A percentile compares a stretch with the other conserved stretches of the same genome.
Conservation (phyloP, 208 protist species). For the Trypanosomatidae sp. region DNA sequence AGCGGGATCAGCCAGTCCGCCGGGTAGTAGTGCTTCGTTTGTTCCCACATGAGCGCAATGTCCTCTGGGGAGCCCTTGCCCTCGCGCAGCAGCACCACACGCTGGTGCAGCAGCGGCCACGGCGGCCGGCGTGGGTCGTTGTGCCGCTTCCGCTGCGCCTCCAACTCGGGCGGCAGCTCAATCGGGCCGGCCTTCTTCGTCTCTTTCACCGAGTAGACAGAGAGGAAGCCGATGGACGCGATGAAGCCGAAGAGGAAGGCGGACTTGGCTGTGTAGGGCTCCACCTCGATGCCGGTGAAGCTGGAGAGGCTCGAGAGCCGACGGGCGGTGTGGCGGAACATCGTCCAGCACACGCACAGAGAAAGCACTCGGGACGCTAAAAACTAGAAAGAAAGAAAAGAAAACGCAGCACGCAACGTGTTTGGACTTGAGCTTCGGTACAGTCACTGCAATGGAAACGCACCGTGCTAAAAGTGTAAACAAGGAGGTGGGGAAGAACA, state of each 20-base stretch:
- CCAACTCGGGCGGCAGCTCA: conserved; percentile 68
- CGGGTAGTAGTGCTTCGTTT: conserved; percentile 84
- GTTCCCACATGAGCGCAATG: conserved; percentile 76
- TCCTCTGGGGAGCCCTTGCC: conserved; percentile 73
- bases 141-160: conserved; percentile 58
- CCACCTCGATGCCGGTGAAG: conserved; percentile 61
- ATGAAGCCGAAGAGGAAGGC: conserved; percentile 84
- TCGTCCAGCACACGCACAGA: no score
- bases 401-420: no score
- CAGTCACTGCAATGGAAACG: no score
- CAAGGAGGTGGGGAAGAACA: no score
- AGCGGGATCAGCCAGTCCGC: conserved; percentile 85
- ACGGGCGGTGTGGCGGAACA: conserved; percentile 54
- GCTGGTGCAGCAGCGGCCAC: conserved; percentile 86
- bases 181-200: conserved; percentile 80
- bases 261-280: conserved; percentile 85
- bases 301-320: conserved; percentile 51
- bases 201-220: conserved; percentile 74
- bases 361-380: no score
- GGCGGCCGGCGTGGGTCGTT: conserved; percentile 79
- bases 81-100: conserved; percentile 77
- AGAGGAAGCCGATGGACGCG: conserved; percentile 60
- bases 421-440: no score
- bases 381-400: no score
- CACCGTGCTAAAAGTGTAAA: no score